Evolutionary conservation across 2,329 filamentous ascomycete species (phyloP).

Genomic region (Setomelanomma holmii): DNA sequence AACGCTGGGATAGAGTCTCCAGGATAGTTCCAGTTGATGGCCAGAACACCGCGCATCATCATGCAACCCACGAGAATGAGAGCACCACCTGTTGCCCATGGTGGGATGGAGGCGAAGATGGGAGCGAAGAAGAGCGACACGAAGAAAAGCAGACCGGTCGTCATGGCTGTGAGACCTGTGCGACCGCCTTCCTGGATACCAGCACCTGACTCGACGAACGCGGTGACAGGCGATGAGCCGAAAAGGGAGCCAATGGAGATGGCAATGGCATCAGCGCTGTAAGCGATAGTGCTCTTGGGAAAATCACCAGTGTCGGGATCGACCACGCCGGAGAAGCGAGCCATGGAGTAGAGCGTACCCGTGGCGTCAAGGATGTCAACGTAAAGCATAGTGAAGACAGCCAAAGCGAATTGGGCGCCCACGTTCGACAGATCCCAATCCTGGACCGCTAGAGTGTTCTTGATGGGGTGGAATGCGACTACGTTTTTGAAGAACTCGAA

Average conservation of each 20-base stretch:
- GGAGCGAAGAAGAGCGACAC: constrained; percentile 88
- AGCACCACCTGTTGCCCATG: constrained; percentile 90
- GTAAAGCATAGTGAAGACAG: constrained; percentile 87
- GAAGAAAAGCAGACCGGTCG: constrained; percentile 77
- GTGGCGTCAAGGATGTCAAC: constrained; percentile 86
- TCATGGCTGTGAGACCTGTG: constrained; percentile 80
- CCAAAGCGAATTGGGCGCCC: constrained; percentile 78
- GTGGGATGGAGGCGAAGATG: constrained; percentile 87
- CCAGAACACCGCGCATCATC: constrained; percentile 78
- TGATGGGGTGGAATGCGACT: constrained; percentile 80
- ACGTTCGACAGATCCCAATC: constrained; percentile 74
- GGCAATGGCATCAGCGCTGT: constrained; percentile 80
- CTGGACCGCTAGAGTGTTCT: constrained; percentile 72
- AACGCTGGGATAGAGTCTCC: constrained; percentile 86
- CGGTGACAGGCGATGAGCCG: constrained; percentile 81
- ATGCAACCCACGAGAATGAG: constrained; percentile 83
- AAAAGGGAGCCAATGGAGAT: constrained; percentile 83
- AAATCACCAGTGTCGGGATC: constrained; percentile 86
- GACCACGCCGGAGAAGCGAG: constrained; percentile 79
- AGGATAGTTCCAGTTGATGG: constrained; percentile 86
- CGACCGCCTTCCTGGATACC: constrained; percentile 87
- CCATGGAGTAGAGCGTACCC: constrained; percentile 89
- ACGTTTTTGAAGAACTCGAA: constrained; percentile 91
- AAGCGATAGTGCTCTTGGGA: constrained; percentile 83
- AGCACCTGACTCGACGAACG: constrained; percentile 85